These are phyloP conservation scores for Trichoderma erinaceum DNA, from an alignment of 495 filamentous ascomycete genomes.

Conservation along the genomic window DNA sequence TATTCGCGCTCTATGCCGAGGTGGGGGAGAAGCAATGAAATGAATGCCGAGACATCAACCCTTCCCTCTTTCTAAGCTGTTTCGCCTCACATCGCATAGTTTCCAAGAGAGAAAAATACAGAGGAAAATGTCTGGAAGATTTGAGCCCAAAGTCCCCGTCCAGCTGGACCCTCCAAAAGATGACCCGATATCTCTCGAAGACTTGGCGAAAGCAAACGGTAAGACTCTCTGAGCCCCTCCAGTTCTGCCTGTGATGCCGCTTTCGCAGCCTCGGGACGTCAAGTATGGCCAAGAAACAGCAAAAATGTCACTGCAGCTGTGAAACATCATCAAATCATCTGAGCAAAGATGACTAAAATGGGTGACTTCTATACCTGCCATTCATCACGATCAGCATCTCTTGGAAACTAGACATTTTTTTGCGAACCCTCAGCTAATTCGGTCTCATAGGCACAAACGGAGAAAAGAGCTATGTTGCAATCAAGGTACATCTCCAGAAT, in stretches of 20 bases:
- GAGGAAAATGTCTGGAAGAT: slow-evolving; percentile 55
- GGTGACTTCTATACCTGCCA: neutral
- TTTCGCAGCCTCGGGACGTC: too few species aligned
- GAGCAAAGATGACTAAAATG: neutral
- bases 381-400: neutral
- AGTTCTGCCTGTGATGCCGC: neutral
- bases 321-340: neutral
- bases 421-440: slow-evolving; percentile 4
- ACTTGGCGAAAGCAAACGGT: slow-evolving; percentile 80
- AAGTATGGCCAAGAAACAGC: too few species aligned
- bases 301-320: too few species aligned
- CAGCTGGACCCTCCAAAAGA: slow-evolving; percentile 80
- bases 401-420: neutral
- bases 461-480: slow-evolving; percentile 81
- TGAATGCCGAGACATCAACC: neutral
- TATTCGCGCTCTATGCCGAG: slow-evolving; percentile 7
- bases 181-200: slow-evolving; percentile 69
- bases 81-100: neutral
- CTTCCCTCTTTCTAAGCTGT: neutral
- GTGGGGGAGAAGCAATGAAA: neutral
- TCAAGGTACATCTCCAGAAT: slow-evolving; percentile 53
- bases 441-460: slow-evolving; percentile 46
- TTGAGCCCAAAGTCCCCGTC: slow-evolving; percentile 79
- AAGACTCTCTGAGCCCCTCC: slow-evolving; percentile 21
- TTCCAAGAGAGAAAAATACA: too few species aligned